Percentiles rank a stretch among this genome's conserved stretches.
Evolutionary conservation across 345 rosid genomes (phyloP).

Genomic region (Noccaea bulbosa): DNA sequence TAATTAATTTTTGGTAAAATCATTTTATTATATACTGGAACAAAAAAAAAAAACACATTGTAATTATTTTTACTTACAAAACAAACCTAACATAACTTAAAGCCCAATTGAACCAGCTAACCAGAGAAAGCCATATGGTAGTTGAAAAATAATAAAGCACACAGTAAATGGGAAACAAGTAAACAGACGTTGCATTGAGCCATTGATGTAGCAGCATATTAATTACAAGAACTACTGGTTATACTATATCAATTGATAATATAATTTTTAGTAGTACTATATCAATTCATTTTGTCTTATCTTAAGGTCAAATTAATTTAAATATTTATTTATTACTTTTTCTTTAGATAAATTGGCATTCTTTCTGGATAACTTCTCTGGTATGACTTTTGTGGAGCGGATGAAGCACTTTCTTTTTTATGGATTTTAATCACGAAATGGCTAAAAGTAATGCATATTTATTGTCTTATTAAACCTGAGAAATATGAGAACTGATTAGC

Average conservation of each 20-base stretch:
- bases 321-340: too few relatives aligned
- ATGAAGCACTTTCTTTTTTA: slow-evolving; percentile 11
- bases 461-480: background rate
- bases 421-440: background rate
- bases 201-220: background rate
- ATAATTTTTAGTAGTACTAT: too few relatives aligned
- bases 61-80: background rate
- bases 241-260: too few relatives aligned
- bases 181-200: background rate
- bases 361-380: background rate
- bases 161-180: background rate
- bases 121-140: background rate
- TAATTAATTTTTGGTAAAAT: background rate
- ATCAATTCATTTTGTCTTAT: too few relatives aligned
- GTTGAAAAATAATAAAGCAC: background rate
- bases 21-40: background rate
- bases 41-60: background rate
- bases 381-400: slow-evolving; percentile 18
- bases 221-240: background rate
- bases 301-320: too few relatives aligned
- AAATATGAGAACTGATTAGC: background rate
- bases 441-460: background rate
- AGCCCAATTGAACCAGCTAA: background rate
- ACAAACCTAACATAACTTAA: background rate
- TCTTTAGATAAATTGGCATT: background rate